Percentiles rank a stretch among this genome's conserved stretches.
These are phyloP conservation scores for Ogataea chonburiensis DNA, from an alignment of 805 yeast species.

Conservation along the genomic window DNA sequence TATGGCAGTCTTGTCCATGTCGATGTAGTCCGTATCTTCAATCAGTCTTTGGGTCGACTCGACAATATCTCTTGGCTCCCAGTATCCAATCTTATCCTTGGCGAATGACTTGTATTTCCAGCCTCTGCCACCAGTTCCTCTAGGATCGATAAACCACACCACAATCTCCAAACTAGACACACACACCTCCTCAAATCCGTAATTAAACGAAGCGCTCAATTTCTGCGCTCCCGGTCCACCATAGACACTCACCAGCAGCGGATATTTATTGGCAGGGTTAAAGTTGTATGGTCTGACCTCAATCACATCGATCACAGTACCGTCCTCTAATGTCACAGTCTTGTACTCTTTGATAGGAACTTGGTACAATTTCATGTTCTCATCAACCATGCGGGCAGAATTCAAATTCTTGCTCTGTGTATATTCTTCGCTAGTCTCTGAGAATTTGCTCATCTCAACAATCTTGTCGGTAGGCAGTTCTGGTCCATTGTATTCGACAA, in stretches of 20 bases:
- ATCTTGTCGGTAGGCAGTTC: constrained; percentile 46
- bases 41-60: constrained; percentile 52
- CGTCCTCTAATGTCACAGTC: constrained; percentile 33
- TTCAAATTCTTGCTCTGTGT: constrained; percentile 17
- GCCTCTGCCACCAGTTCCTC: constrained; percentile 81
- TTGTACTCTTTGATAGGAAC: constrained; percentile 50
- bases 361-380: constrained; percentile 35
- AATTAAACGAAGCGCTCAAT: constrained; percentile 43
- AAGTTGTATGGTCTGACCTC: constrained; percentile 64
- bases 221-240: constrained; percentile 83
- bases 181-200: constrained; percentile 59
- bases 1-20: constrained; percentile 55
- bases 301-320: constrained; percentile 47
- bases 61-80: constrained; percentile 73
- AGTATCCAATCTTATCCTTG: constrained; percentile 56
- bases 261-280: constrained; percentile 46
- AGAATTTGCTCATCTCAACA: constrained; percentile 28
- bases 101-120: constrained; percentile 66
- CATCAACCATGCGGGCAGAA: constrained; percentile 13
- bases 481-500: constrained; percentile 49
- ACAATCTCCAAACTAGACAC: constrained; percentile 58
- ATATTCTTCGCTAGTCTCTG: constrained; percentile 14
- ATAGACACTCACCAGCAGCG: constrained; percentile 65
- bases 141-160: constrained; percentile 68
- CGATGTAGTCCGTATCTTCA: constrained; percentile 44